phyloP scores from a whole-genome alignment of 257 asterid species.

The Solanum bulbocastanum region DNA sequence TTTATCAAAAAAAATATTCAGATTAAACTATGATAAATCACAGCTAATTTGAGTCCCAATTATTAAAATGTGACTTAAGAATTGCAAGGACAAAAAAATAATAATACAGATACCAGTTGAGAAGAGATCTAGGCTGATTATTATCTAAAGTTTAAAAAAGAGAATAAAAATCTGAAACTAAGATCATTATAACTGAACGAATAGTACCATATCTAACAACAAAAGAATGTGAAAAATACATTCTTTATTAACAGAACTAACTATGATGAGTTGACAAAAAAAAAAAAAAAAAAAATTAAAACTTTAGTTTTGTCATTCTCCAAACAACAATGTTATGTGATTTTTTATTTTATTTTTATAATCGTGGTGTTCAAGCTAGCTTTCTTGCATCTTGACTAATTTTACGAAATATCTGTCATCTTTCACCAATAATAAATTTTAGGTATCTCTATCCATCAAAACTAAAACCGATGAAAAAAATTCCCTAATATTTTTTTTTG shows the following conservation, averaged over 20 bases:
- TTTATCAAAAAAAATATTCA: not conserved
- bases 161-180: conserved; percentile 6
- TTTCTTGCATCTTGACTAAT: too few relatives aligned
- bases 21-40: not conserved
- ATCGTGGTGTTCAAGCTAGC: too few relatives aligned
- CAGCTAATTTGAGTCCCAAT: not conserved
- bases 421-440: fast-evolving
- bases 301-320: not conserved
- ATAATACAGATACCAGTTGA: not conserved
- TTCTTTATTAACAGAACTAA: conserved; percentile 12
- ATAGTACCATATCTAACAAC: conserved; percentile 24
- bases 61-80: not conserved
- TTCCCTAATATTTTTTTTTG: too few relatives aligned
- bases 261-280: conserved; percentile 8
- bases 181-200: conserved; percentile 14
- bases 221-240: conserved; percentile 1
- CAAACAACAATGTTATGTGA: conserved; percentile 6
- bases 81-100: not conserved
- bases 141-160: conserved; percentile 10
- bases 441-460: too few relatives aligned
- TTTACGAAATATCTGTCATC: too few relatives aligned
- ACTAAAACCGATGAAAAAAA: too few relatives aligned
- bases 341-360: not conserved
- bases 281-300: not conserved
- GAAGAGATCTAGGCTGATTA: conserved; percentile 9